These are phyloP conservation scores for Trichoderma harzianum DNA, from an alignment of 2,329 filamentous ascomycete species.

Conservation along the genomic window DNA sequence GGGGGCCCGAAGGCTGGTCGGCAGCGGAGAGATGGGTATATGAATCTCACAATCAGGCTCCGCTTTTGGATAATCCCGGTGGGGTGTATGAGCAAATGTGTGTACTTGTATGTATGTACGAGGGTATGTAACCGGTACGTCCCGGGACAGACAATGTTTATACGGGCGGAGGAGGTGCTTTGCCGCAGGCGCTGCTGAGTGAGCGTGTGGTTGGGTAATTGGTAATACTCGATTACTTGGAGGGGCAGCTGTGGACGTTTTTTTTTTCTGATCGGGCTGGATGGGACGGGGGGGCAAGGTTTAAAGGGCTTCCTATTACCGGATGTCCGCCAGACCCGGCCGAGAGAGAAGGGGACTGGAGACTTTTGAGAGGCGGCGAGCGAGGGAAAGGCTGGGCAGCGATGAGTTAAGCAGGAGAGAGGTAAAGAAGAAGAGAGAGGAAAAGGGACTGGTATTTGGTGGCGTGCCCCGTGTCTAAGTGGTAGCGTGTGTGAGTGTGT, in stretches of 20 bases:
- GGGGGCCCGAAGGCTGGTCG: constrained; percentile 6
- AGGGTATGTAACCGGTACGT: constrained; percentile 11
- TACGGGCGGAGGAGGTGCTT: constrained; percentile 6
- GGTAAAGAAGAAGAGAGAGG: neutral
- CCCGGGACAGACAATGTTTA: neutral
- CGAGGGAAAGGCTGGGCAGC: neutral
- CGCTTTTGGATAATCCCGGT: constrained; percentile 15
- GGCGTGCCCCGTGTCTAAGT: neutral
- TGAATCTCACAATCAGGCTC: constrained; percentile 17
- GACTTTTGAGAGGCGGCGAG: neutral
- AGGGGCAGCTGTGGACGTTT: neutral
- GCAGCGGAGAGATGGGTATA: constrained; percentile 13
- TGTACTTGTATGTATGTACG: neutral
- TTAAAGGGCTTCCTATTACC: constrained; percentile 3
- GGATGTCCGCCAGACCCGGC: constrained; percentile 13
- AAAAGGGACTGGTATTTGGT: neutral
- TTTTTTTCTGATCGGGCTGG: neutral
- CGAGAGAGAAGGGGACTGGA: neutral
- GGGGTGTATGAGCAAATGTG: neutral
- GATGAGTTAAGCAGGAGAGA: neutral
- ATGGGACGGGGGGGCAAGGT: constrained; percentile 4
- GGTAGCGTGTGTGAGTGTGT: neutral
- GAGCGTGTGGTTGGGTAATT: constrained; percentile 16
- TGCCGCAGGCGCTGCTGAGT: constrained; percentile 9
- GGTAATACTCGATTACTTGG: constrained; percentile 7